These are phyloP conservation scores for Neurospora sp. DNA, from an alignment of 495 filamentous ascomycete species.

Conservation along the genomic window DNA sequence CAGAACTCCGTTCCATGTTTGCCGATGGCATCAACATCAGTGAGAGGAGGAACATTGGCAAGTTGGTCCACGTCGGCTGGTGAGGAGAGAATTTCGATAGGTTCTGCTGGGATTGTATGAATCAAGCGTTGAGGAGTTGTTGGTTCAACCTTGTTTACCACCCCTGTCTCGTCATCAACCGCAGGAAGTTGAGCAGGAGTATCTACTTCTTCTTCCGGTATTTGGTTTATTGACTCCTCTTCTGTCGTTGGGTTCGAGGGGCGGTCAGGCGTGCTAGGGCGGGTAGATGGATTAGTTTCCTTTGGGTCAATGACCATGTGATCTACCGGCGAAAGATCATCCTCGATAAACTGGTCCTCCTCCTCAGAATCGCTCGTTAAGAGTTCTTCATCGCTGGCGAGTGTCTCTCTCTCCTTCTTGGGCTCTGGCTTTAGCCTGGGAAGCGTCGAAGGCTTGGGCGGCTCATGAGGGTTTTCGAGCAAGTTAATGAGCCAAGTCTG, in stretches of 20 bases:
- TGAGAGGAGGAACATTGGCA: slow-evolving; percentile 4
- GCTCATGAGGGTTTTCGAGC: slow-evolving; percentile 38
- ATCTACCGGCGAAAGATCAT: slow-evolving; percentile 11
- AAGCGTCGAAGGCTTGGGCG: slow-evolving; percentile 31
- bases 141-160: not conserved
- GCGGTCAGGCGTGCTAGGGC: not conserved
- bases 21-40: slow-evolving; percentile 7
- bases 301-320: not conserved
- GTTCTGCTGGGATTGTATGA: not conserved
- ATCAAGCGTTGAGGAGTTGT: not conserved
- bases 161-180: not conserved
- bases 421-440: slow-evolving; percentile 18
- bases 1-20: slow-evolving; percentile 13
- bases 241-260: not conserved
- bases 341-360: slow-evolving; percentile 32
- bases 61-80: not conserved
- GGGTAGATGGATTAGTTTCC: not conserved
- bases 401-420: not conserved
- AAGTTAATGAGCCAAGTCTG: slow-evolving; percentile 44
- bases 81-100: slow-evolving; percentile 10
- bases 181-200: not conserved
- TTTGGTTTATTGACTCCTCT: not conserved
- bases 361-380: slow-evolving; percentile 37
- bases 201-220: not conserved
- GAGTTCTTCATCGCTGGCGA: slow-evolving; percentile 31